Base-by-base conservation (phyloP, 2,329 filamentous ascomycete genomes). In the Myriosclerotinia scirpicola region DNA sequence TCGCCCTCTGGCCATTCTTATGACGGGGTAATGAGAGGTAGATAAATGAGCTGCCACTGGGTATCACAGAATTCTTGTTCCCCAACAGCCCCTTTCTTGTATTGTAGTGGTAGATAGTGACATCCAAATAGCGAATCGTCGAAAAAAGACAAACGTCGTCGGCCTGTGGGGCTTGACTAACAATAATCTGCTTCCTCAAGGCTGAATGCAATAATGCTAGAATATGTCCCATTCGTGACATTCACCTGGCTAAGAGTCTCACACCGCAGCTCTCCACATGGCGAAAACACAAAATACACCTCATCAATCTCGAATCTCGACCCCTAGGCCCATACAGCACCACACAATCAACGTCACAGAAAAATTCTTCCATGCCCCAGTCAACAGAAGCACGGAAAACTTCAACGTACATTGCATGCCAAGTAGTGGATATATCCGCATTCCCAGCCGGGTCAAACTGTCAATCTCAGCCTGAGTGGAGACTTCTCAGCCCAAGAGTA, bases 321-420 rank as follows among this genome's bases (percentile, higher is more conserved):
- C 55, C 17, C 20, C 26, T 17, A 5, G n/a, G 8, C 7, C 5
- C n/a, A 22, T 44, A 15, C 46, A 9, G 1, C n/a, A 22, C 42
- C 8, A 8, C 30, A 36, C 26, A n/a, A 48, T 3, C 42, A 60
- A 17, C 20, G 20, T 48, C 42, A 48, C 8, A 48, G 36, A 59
- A 56, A 59, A 46, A 34, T n/a, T 9, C 36, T 22, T 48, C 2
- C 44, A 22, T 5, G 11, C 22, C 5, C n/a, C 56, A 36, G 42
- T 48, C 20, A 22, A 44, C 36, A 20, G 20, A 48, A 60, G 56
- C 30, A 22, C 20, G 56, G 56, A 56, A 60, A 60, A 48, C 30
- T 48, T 60, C 56, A 60, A 46, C 26, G 20, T 48, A 42, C 56
- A 60, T 60, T 60, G 42, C 30, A 60, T 60, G 42, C 42, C 20